Evolutionary conservation across 208 protist genomes (phyloP).

Genomic region (Cochliopodium minus): DNA sequence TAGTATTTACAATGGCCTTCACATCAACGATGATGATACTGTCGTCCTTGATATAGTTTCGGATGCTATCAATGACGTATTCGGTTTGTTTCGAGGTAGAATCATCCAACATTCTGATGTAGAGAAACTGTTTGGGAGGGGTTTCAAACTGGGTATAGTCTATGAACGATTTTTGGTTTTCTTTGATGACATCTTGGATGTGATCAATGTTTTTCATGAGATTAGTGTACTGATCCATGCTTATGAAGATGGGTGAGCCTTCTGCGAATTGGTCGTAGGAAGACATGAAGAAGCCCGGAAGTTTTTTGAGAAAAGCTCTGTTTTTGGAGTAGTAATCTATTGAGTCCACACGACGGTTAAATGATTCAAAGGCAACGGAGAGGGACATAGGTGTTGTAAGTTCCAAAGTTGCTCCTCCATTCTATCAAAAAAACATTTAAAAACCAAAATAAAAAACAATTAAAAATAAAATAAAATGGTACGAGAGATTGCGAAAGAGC

Average conservation of each 20-base stretch:
- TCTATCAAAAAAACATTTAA: no score
- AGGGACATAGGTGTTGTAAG: no score
- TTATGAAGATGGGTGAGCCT: conserved; percentile 42
- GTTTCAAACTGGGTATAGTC: background rate
- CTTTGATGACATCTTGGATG: no score
- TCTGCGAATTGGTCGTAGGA: conserved; percentile 22
- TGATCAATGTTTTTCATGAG: no score
- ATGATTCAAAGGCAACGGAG: no score
- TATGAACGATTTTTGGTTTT: background rate
- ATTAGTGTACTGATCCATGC: conserved; percentile 28
- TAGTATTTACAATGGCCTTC: conserved; percentile 23
- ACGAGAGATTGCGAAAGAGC: no score
- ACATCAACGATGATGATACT: conserved; percentile 35
- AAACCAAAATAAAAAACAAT: no score
- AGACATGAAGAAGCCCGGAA: conserved; percentile 62
- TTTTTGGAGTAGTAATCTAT: conserved; percentile 39
- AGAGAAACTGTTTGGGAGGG: conserved; percentile 35
- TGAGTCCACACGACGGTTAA: no score
- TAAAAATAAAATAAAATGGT: no score
- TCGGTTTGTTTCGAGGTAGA: conserved; percentile 30
- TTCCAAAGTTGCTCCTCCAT: no score
- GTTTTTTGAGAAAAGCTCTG: conserved; percentile 48
- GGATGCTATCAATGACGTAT: conserved; percentile 54
- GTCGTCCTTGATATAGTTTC: conserved; percentile 38
- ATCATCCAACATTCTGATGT: conserved; percentile 37